These are phyloP conservation scores for Rhodotorula paludigena DNA, from an alignment of 768 basidiomycete species.

Conservation along the genomic window DNA sequence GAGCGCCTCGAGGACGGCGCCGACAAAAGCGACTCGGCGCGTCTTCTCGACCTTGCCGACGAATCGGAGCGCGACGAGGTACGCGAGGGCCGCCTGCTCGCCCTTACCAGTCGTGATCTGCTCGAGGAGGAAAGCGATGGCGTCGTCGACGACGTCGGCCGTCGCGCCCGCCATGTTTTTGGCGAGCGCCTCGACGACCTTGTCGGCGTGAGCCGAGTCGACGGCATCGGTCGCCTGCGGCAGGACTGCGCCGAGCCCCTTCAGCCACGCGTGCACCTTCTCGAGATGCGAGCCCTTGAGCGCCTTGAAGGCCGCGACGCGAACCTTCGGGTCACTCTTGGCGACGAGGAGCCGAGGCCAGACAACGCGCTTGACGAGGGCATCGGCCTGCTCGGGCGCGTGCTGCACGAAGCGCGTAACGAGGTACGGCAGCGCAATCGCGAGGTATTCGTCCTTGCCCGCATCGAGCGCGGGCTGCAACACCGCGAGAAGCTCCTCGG, in stretches of 20 bases:
- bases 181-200: conserved; percentile 27
- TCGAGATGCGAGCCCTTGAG: conserved; percentile 20
- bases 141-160: conserved; percentile 42
- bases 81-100: conserved; percentile 51
- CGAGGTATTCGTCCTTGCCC: conserved; percentile 20
- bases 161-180: conserved; percentile 26
- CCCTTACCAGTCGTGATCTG: conserved; percentile 52
- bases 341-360: conserved; percentile 23
- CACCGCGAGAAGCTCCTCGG: conserved; percentile 40
- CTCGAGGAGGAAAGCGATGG: conserved; percentile 53
- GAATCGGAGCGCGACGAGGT: conserved; percentile 62
- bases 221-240: background rate
- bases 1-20: conserved; percentile 49
- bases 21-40: conserved; percentile 58
- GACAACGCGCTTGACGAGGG: conserved; percentile 20
- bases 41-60: conserved; percentile 53
- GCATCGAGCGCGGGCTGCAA: conserved; percentile 34
- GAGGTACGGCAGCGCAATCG: conserved; percentile 49
- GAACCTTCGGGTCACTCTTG: conserved; percentile 6
- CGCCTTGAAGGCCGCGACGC: background rate
- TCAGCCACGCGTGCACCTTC: conserved; percentile 25
- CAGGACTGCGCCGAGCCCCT: conserved; percentile 2
- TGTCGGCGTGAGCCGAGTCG: conserved; percentile 2
- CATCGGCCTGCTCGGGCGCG: conserved; percentile 42
- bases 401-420: conserved; percentile 53